Evolutionary conservation across 306 rosid genomes (phyloP), one percentile per base, ranked within the genome.

Genomic region (Dalbergia cochinchinensis): DNA sequence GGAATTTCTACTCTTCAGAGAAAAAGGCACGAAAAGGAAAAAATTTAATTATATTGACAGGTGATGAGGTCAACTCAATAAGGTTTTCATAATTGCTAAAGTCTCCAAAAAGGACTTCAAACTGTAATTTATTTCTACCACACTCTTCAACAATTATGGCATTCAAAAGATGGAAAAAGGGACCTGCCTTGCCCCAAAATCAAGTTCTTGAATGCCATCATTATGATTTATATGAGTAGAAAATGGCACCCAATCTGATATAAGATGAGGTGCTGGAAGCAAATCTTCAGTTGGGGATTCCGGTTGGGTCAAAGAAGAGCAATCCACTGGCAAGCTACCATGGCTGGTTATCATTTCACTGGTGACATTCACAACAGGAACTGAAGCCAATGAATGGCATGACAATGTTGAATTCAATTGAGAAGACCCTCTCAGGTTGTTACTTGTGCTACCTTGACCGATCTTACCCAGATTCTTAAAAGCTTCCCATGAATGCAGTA

Each of bases 181-280:
- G 60, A 81, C 99, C 57, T 78, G 90, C 99, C 99, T 95, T 45
- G 92, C 94, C 72, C 94, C 99, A 86, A 94, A 94, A 84, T 95
- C 98, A 89, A 82, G 84, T 83, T 92, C 99, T 74, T 83, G 90
- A 78, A 82, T 33, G 50, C 84, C 88, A 67, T 86, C 85, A 67
- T 53, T 88, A 41, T 41, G 84, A 67, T 41, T 80, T 55, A 63
- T 50, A 79, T 83, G 63, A 67, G 83, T 39, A 19, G 89, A 82
- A 31, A 54, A 79, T 33, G 97, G 95, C 41, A 95, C 92, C 99
- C 99, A 95, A 78, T 95, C 88, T 61, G 97, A 84, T 79, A 95
- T 95, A 82, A 95, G 74, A 81, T 77, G 85, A 79, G 98, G 82
- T 9, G 86, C 88, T 7, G 89, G 93, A 79, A 87, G 87, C 64